Base-by-base conservation (phyloP, 2,329 filamentous ascomycete genomes). In the Epichloe sp. region DNA sequence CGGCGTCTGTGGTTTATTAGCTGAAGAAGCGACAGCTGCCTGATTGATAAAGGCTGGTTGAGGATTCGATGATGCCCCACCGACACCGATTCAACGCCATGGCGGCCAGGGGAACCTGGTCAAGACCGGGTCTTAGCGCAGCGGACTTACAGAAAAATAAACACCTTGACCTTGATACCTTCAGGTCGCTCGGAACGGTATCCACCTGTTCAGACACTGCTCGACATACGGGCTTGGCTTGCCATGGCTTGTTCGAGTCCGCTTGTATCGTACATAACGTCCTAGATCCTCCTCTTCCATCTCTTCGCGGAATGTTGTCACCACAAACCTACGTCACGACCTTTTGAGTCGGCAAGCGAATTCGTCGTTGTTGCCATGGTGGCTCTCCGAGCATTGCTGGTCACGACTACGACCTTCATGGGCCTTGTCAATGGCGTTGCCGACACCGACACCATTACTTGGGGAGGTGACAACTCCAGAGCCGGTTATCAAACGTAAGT, bases 371-470 rank as follows among this genome's bases (percentile, higher is more conserved):
- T 48, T 45, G 54, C 17, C 36, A 62, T 60, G 57, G 66, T 60
- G 59, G 43, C 55, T 48, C 48, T 63, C 40, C 49, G 57, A 21
- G 55, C 56, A 23, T 36, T 66, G 51, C 52, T 68, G 50, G 45
- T 66, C 49, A 59, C 66, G 52, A 59, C 63, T 55, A 60, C 66
- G 51, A 59, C 63, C 56, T 56, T 71, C 50, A 55, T 60, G 42
- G 60, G 64, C 56, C 56, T 67, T 41, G 63, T 60, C 56, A 56
- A 59, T 52, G 67, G 65, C 45, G 61, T 73, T 14, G 71, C 59
- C 7, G 62, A 60, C n/a, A 76, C 75, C 1, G 75, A 79, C 53
- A 78, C 76, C 52, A 79, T 79, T 54, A 80, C 77, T 31, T 79
- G 77, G 75, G 76, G 76, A 56, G 77, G 77, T 53, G 76, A 78